These are phyloP conservation scores for Amaranthus cruentus DNA, from an alignment of 148 eudicot species.

Conservation along the genomic window DNA sequence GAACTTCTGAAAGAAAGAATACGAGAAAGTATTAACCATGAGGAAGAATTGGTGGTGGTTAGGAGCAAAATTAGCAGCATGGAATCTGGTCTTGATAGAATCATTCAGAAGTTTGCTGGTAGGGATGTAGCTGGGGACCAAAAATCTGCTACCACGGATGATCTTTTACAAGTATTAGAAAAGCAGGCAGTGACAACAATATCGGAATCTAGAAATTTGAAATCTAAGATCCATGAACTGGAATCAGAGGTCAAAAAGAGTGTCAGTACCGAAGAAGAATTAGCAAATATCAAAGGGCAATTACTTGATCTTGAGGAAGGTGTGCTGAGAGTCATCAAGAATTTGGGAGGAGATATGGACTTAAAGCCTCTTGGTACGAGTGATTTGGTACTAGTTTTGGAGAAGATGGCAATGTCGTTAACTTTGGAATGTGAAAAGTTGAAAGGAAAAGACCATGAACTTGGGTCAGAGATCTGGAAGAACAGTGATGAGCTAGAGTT, in stretches of 20 bases:
- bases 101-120: conserved; percentile 54
- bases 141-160: conserved; percentile 33
- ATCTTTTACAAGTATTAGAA: conserved; percentile 46
- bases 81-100: conserved; percentile 44
- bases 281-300: conserved; percentile 23
- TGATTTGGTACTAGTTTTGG: conserved; percentile 26
- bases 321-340: conserved; percentile 22
- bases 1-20: conserved; percentile 49
- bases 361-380: conserved; percentile 20
- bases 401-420: conserved; percentile 18
- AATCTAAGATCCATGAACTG: conserved; percentile 62
- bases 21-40: conserved; percentile 30
- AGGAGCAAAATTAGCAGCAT: conserved; percentile 43
- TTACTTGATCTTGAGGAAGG: conserved; percentile 26
- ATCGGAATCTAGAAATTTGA: conserved; percentile 55
- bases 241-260: conserved; percentile 31
- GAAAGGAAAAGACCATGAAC: conserved; percentile 24
- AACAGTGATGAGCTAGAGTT: conserved; percentile 26
- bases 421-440: conserved; percentile 23
- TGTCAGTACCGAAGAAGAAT: conserved; percentile 16
- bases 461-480: conserved; percentile 28
- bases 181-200: conserved; percentile 47
- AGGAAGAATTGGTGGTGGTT: conserved; percentile 38
- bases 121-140: conserved; percentile 34
- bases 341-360: conserved; percentile 25